phyloP scores from a whole-genome alignment of 495 filamentous ascomycete genomes.

The Podospora conica region DNA sequence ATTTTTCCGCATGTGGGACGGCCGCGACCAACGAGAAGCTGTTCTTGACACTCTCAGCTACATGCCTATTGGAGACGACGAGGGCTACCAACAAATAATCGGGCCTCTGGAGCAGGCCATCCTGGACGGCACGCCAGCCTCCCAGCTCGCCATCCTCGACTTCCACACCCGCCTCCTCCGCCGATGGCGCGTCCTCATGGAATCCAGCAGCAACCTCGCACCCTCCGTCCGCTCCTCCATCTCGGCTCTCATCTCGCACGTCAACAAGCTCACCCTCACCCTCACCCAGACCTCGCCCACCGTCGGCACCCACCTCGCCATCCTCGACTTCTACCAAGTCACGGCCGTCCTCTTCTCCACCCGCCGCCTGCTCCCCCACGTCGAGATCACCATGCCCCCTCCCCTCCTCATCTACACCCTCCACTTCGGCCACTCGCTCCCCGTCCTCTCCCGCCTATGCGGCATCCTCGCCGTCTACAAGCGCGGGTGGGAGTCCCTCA shows the following conservation, averaged over 20 bases:
- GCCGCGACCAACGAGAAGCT: conserved; percentile 49
- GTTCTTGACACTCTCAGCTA: conserved; percentile 62
- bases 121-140: conserved; percentile 44
- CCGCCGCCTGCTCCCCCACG: conserved; percentile 39
- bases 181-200: conserved; percentile 55
- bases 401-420: conserved; percentile 64
- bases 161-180: conserved; percentile 68
- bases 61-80: conserved; percentile 53
- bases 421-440: conserved; percentile 55
- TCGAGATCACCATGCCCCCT: conserved; percentile 62
- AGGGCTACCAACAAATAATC: conserved; percentile 46
- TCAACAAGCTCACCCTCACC: conserved; percentile 57
- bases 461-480: conserved; percentile 65
- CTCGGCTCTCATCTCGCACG: conserved; percentile 47
- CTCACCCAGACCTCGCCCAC: conserved; percentile 46
- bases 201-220: conserved; percentile 22
- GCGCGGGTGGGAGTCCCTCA: conserved; percentile 62
- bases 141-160: conserved; percentile 51
- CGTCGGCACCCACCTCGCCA: conserved; percentile 37
- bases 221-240: conserved; percentile 31
- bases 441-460: conserved; percentile 65
- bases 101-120: conserved; percentile 53
- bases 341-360: conserved; percentile 51
- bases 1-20: conserved; percentile 65
- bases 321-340: conserved; percentile 66